Evolutionary conservation across 192 early-diverging fungal genomes (phyloP), one percentile per base, ranked within the genome.

Genomic region (Umbelopsis ramanniana): DNA sequence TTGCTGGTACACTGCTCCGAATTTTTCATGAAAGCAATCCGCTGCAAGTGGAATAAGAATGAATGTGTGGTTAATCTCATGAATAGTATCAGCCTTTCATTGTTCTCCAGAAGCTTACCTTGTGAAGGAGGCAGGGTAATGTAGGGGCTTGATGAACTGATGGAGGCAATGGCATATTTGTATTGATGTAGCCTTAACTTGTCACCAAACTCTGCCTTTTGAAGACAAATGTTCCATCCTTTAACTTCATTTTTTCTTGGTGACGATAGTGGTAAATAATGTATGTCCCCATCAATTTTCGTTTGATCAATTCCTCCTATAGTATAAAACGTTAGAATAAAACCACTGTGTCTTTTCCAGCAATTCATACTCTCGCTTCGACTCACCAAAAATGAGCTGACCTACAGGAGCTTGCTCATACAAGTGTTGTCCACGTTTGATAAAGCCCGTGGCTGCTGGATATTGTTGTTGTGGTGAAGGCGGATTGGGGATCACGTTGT

Each of bases 181-280:
- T 68, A 24, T 53, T 79, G 77, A 15, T 67, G 22, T 3, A 79
- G 26, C 19, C 35, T 50, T 17, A 79, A 33, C 29, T 66, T 55
- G 9, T 54, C 37, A 60, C 77, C 77, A 15, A 79, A 71, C 22
- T 63, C 66, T 52, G 72, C 77, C 67, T 74, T 50, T 26, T 55
- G 68, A 7, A 79, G 74, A 48, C 73, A 74, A 40, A 79, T 55
- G 53, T 79, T 73, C 77, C 77, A 79, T 66, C 67, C 71, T 66
- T 79, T 74, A 10, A n/a, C 72, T 43, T 46, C 48, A 26, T 63
- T 17, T 38, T 37, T 35, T 15, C 33, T 63, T 14, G 57, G 57
- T 19, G 57, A 12, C 4, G 57, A 63, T 35, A 63, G 24, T 7
- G 29, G 57, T 37, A 37, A 17, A 37, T 63, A 63, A 14, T 63